phyloP scores from a whole-genome alignment of 352 stramenopile species.

The Pythium periplocum region DNA sequence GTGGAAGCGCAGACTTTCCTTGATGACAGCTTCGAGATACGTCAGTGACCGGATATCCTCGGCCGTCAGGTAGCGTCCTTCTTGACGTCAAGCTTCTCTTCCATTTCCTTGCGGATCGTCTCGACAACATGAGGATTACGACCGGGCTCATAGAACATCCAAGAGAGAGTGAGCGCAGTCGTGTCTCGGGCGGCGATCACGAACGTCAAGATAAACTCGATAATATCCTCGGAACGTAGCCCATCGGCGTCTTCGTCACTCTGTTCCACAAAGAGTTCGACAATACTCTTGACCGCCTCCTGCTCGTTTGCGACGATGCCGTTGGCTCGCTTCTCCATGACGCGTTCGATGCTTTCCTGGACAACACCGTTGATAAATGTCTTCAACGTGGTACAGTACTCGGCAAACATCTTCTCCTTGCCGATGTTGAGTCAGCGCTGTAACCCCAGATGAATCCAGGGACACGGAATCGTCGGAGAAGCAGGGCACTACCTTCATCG shows the following conservation, averaged over 20 bases:
- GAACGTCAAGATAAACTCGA: slow-evolving; percentile 62
- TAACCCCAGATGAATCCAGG: slow-evolving; percentile 47
- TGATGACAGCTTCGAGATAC: slow-evolving; percentile 46
- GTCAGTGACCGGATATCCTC: slow-evolving; percentile 40
- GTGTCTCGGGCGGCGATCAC: slow-evolving; percentile 67
- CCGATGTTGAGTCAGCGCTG: slow-evolving; percentile 45
- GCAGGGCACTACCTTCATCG: slow-evolving; percentile 20
- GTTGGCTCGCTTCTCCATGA: slow-evolving; percentile 6
- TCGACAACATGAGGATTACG: slow-evolving; percentile 41
- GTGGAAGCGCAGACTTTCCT: slow-evolving; percentile 52
- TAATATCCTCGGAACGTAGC: slow-evolving; percentile 25
- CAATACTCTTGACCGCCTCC: slow-evolving; percentile 20
- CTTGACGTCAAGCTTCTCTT: slow-evolving; percentile 6
- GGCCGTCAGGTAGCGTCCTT: slow-evolving; percentile 21
- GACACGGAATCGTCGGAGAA: slow-evolving; percentile 38
- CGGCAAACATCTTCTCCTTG: slow-evolving; percentile 25
- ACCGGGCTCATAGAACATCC: slow-evolving; percentile 63
- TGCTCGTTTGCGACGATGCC: slow-evolving; percentile 3
- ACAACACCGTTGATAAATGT: slow-evolving; percentile 40
- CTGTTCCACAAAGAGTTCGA: slow-evolving; percentile 9
- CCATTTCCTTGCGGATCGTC: slow-evolving; percentile 39
- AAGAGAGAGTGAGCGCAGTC: slow-evolving; percentile 56
- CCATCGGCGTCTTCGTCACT: slow-evolving; percentile 13
- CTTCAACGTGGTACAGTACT: slow-evolving; percentile 27
- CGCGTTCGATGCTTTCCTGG: slow-evolving; percentile 27